Evolutionary conservation across 2,329 filamentous ascomycete species (phyloP).

Genomic region (Arthrobotrys pseudoclavata): DNA sequence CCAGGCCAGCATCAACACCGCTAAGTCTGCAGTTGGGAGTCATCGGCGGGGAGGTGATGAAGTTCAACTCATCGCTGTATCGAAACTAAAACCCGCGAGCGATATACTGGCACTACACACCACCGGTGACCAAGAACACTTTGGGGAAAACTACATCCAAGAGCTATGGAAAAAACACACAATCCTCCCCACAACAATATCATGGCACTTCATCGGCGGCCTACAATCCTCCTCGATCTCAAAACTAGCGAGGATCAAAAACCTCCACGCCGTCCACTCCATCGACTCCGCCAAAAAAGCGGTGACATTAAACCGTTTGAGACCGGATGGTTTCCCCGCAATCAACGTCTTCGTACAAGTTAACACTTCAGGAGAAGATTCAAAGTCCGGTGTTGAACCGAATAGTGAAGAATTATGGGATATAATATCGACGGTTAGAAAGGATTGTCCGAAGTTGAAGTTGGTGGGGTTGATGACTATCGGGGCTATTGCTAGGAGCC

Average conservation of each 20-base stretch:
- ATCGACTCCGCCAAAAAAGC: slow-evolving; percentile 92
- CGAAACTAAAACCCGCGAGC: slow-evolving; percentile 92
- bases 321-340: slow-evolving; percentile 68
- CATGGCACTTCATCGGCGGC: slow-evolving; percentile 97
- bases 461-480: slow-evolving; percentile 69
- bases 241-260: slow-evolving; percentile 84
- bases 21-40: not conserved
- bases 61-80: slow-evolving; percentile 83
- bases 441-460: slow-evolving; percentile 79
- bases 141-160: slow-evolving; percentile 96
- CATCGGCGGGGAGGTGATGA: slow-evolving; percentile 32
- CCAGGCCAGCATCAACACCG: slow-evolving; percentile 24
- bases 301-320: slow-evolving; percentile 80
- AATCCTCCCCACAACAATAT: slow-evolving; percentile 80
- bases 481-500: slow-evolving; percentile 52
- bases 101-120: slow-evolving; percentile 88
- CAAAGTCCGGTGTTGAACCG: slow-evolving; percentile 41
- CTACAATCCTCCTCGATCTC: slow-evolving; percentile 96
- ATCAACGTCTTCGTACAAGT: slow-evolving; percentile 90
- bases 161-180: slow-evolving; percentile 89
- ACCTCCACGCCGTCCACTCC: slow-evolving; percentile 91
- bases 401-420: slow-evolving; percentile 47
- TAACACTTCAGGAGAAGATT: slow-evolving; percentile 79
- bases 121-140: slow-evolving; percentile 77
- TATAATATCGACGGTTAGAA: slow-evolving; percentile 69